Conservation (phyloP, 306 rosid genomes). For the Ziziphus jujuba region DNA sequence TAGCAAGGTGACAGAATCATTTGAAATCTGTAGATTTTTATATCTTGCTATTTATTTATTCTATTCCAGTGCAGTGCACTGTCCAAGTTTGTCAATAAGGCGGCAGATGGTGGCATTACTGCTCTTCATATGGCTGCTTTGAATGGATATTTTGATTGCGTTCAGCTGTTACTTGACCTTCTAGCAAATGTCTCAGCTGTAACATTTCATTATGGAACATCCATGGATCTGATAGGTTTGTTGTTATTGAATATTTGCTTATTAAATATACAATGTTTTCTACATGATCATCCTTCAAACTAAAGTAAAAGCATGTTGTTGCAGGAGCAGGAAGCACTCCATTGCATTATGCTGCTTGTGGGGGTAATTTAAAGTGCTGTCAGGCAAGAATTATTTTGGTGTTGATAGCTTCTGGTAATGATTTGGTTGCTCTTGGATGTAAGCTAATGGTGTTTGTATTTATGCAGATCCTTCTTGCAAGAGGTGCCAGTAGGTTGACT, state of each 20-base stretch:
- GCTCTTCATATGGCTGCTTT: constrained; percentile 96
- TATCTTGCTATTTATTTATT: constrained; percentile 63
- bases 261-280: constrained; percentile 14
- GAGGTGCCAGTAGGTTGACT: constrained; percentile 73
- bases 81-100: constrained; percentile 86
- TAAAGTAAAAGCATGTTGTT: constrained; percentile 13
- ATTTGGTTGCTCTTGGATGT: constrained; percentile 21
- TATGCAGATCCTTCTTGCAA: constrained; percentile 76
- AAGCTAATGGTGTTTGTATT: constrained; percentile 22
- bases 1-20: constrained; percentile 1
- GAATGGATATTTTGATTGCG: constrained; percentile 85
- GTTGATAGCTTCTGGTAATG: background rate
- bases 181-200: constrained; percentile 63
- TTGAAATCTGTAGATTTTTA: constrained; percentile 24
- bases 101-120: constrained; percentile 94
- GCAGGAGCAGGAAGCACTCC: constrained; percentile 98
- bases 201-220: constrained; percentile 86
- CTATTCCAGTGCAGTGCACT: constrained; percentile 84
- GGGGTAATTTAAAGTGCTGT: constrained; percentile 94
- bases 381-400: constrained; percentile 61
- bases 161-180: constrained; percentile 86
- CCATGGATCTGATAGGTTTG: constrained; percentile 93
- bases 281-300: constrained; percentile 19
- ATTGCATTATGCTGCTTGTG: constrained; percentile 97
- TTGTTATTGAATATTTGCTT: constrained; percentile 8